Base-by-base conservation (phyloP, 345 rosid genomes). In the Arabidopsis suecica region DNA sequence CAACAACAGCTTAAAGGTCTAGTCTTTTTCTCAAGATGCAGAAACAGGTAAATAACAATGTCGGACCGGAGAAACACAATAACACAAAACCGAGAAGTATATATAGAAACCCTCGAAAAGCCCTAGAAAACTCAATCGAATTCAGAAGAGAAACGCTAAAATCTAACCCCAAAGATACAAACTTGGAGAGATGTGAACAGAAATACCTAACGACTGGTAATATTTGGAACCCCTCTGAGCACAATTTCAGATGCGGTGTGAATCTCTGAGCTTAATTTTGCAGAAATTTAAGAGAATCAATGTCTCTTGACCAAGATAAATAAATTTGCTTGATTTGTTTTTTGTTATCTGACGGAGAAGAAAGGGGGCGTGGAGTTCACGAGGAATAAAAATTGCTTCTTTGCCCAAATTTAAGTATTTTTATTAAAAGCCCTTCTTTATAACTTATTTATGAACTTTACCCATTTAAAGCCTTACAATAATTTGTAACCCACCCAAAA, bases 341-440 rank as follows among this genome's bases (percentile, higher is more conserved):
- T 66, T 13, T 34, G 60, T 67, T 67, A 20, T 22, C 69, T 20
- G 47, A 75, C 63, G 63, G 61, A 50, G 78, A 56, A 25, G 72
- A 57, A 25, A 36, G 50, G 48, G 75, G 71, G 60, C 75, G 71
- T 71, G 61, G 55, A 61, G 64, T 69, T 76, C 65, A 62, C 64
- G 72, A 77, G 57, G 72, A 77, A 71, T 50, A 57, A 40, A 55
- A 57, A 10, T 49, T 49, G 72, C 47, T 49, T 71, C 38, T 63
- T 47, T 58, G 48, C n/a, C 67, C 58, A 64, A 48, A 37, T 48
- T 48, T 50, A 18, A 56, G 48, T 71, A 0, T 63, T 76, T 44
- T 3, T 44, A 42, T 5, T 0, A 6, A 55, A 33, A 9, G 33
- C 60, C 71, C 71, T 55, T 30, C 33, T 37, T 42, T 9, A 25